Evolutionary conservation across 176 grass and related monocot genomes (phyloP), one percentile per base, ranked within the genome.

Genomic region (Ananas comosus): DNA sequence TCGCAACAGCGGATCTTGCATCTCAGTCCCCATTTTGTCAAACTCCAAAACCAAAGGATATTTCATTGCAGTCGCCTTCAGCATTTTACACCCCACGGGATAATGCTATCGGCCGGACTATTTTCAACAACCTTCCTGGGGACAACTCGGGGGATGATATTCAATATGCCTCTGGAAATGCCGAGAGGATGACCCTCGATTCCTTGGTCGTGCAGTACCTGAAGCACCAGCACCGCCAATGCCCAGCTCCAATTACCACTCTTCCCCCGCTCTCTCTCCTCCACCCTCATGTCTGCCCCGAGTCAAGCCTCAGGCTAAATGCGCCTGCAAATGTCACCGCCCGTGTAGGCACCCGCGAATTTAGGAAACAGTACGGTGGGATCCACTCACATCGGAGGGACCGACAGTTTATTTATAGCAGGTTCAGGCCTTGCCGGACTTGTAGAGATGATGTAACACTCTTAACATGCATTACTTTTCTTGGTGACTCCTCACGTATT

Each of bases 171-270:
- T 87, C 89, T 73, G 86, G 78, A 85, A 92, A 85, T 72, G 78
- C 53, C 49, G 87, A 99, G 74, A 69, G 78, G 11, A 99, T 88
- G 84, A 93, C 94, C 0, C 84, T 99, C n/a, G 94, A 99, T 52
- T 91, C 89, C 33, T 67, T 99, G 73, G 84, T 99, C 67, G 94
- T 99, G 47, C 94, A 99, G 23, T 99, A 93, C 68, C 75, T 99
- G 79, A 99, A 99, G 77, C 94, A 99, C 53, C 94, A 99, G 33
- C 94, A 99, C 52, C 84, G 94, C 5, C 89, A 99, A 33, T 99
- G 94, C 24, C 89, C 89, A 72, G 87, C 87, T 51, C 94, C 94
- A n/a, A 81, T 99, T 76, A 99, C 94, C 76, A 99, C 94, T 81
- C 83, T 99, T 73, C 94, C 94, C 17, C 85, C 94, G 65, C 87